Evolutionary conservation across 129 eudicot genomes (phyloP).

Genomic region (Tanacetum coccineum): DNA sequence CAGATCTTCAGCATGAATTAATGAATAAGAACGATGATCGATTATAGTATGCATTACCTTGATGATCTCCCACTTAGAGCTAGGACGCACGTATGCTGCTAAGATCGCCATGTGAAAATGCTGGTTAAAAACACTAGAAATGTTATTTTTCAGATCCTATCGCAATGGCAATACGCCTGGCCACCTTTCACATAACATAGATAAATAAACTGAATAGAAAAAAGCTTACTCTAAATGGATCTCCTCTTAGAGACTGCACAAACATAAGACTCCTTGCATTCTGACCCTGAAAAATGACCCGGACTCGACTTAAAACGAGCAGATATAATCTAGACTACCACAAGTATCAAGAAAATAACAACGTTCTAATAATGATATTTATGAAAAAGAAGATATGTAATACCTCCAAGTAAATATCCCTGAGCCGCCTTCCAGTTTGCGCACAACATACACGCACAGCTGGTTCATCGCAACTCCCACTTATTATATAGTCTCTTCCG

Average conservation of each 20-base stretch:
- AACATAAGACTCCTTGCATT: conserved; percentile 48
- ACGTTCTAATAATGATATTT: neutral
- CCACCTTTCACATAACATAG: neutral
- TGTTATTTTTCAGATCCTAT: neutral
- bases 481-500: conserved; percentile 81
- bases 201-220: neutral
- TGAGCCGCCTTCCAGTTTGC: conserved; percentile 81
- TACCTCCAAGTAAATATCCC: conserved; percentile 77
- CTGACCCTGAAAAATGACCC: conserved; percentile 48
- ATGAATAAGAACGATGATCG: neutral
- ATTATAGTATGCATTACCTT: conserved; percentile 43
- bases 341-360: neutral
- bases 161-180: neutral
- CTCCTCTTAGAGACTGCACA: conserved; percentile 92
- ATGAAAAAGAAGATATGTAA: neutral
- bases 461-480: conserved; percentile 83
- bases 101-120: conserved; percentile 83
- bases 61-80: conserved; percentile 66
- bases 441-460: conserved; percentile 80
- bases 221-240: conserved; percentile 71
- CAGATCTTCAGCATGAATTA: neutral
- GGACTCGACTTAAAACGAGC: neutral
- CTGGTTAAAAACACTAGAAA: conserved; percentile 31
- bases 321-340: neutral
- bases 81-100: conserved; percentile 65